These are phyloP conservation scores for Cryptomeria japonica DNA, from an alignment of 75 land plant genomes.

Conservation along the genomic window DNA sequence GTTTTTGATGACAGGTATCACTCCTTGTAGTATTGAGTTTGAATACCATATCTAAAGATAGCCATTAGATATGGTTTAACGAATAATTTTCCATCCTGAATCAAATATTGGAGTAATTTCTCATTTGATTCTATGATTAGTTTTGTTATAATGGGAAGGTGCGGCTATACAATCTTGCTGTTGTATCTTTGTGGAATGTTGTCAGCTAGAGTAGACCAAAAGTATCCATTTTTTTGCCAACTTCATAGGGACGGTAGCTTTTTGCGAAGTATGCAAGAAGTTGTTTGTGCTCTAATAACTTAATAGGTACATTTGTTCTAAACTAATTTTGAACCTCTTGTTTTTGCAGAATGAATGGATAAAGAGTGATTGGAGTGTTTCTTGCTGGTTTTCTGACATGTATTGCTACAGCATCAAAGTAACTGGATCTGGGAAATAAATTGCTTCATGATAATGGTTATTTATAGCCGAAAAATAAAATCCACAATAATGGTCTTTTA, in stretches of 20 bases:
- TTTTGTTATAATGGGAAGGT: neutral
- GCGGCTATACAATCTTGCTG: neutral
- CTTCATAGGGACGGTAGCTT: neutral
- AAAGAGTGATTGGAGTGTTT: neutral
- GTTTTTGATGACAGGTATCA: slow-evolving; percentile 34
- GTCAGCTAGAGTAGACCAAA: neutral
- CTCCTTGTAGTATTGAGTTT: neutral
- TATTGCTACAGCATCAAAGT: neutral
- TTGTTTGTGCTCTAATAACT: neutral
- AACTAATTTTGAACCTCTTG: neutral
- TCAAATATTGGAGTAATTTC: neutral
- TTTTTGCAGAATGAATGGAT: slow-evolving; percentile 8
- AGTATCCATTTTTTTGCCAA: neutral
- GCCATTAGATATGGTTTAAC: neutral
- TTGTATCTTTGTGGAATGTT: neutral
- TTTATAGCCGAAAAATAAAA: too few relatives aligned
- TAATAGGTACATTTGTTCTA: neutral
- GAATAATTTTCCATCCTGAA: neutral
- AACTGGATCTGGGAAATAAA: too few relatives aligned
- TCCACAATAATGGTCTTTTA: too few relatives aligned
- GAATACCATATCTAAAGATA: neutral
- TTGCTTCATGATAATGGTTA: too few relatives aligned
- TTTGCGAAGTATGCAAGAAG: neutral
- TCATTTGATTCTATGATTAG: neutral
- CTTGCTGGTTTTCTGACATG: neutral